These are phyloP conservation scores for Penicillium riverlandense DNA, from an alignment of 495 filamentous ascomycete species.

Conservation along the genomic window DNA sequence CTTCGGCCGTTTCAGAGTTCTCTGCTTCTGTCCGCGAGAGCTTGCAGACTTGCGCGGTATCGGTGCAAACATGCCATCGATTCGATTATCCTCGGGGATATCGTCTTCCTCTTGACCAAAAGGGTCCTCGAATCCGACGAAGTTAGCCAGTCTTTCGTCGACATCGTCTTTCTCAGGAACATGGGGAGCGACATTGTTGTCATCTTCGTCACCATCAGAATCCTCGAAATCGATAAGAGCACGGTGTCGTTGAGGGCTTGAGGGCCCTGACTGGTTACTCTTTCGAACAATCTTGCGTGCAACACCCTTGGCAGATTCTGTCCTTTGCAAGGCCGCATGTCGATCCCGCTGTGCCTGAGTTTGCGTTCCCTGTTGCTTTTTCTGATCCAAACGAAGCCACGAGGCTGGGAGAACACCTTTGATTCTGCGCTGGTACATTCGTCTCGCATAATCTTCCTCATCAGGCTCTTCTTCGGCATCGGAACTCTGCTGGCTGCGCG, in stretches of 20 bases:
- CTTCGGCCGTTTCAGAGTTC: conserved; percentile 36
- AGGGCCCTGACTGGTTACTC: conserved; percentile 4
- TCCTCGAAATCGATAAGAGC: conserved; percentile 44
- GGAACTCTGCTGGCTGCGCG: conserved; percentile 7
- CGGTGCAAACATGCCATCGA: conserved; percentile 50
- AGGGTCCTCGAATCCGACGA: conserved; percentile 15
- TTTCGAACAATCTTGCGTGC: conserved; percentile 33
- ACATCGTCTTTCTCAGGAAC: conserved; percentile 1
- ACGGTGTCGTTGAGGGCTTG: conserved; percentile 16
- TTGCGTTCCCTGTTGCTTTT: conserved; percentile 31
- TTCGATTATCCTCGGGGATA: conserved; percentile 48
- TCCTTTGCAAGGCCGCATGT: conserved; percentile 11
- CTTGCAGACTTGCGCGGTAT: conserved; percentile 18
- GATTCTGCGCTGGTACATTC: conserved; percentile 47
- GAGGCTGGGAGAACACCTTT: conserved; percentile 87
- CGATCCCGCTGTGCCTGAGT: conserved; percentile 14
- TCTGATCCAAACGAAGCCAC: conserved; percentile 68
- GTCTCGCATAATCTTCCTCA: conserved; percentile 25
- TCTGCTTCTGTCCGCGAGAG: conserved; percentile 10
- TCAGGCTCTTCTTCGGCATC: conserved; percentile 8
- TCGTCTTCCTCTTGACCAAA: conserved; percentile 28
- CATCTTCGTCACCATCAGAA: conserved; percentile 39
- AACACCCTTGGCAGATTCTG: conserved; percentile 33
- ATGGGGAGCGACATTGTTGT: conserved; percentile 4
- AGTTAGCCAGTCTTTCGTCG: conserved; percentile 1